A percentile compares a stretch with the other conserved stretches of the same genome.
Conservation (phyloP, 352 stramenopile genomes). For the Phytophthora tubulina region DNA sequence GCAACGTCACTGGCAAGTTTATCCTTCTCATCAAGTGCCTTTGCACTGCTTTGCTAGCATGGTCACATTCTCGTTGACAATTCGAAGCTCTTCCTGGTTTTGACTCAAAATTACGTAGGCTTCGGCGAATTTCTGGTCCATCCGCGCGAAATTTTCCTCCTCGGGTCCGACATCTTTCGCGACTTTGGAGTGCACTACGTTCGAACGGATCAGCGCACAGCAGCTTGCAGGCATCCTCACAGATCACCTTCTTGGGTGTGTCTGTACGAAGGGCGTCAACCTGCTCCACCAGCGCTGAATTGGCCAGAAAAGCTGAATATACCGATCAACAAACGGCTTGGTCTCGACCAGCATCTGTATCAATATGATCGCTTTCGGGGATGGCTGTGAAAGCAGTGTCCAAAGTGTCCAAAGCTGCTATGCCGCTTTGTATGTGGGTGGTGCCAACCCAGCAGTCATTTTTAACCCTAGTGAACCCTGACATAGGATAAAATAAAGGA, state of each 20-base stretch:
- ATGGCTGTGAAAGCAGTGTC: too few species aligned
- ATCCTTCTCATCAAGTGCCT: slow-evolving; percentile 94
- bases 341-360: slow-evolving; percentile 26
- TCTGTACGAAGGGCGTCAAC: too few species aligned
- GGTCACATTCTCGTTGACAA: slow-evolving; percentile 93
- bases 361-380: too few species aligned
- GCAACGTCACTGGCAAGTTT: slow-evolving; percentile 86
- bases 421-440: slow-evolving; percentile 13
- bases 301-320: too few species aligned
- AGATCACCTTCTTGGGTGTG: too few species aligned
- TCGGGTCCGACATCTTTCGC: slow-evolving; percentile 95
- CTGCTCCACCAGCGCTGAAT: too few species aligned
- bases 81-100: slow-evolving; percentile 90
- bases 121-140: slow-evolving; percentile 92
- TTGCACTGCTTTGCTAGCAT: slow-evolving; percentile 91
- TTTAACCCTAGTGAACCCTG: slow-evolving; percentile 13
- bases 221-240: slow-evolving; percentile 27
- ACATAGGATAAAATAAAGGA: too few species aligned
- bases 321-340: neutral
- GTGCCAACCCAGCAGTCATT: slow-evolving; percentile 47
- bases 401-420: too few species aligned
- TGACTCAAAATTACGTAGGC: slow-evolving; percentile 88
- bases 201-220: slow-evolving; percentile 47
- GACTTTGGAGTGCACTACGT: slow-evolving; percentile 93
- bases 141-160: slow-evolving; percentile 89